Conservation (phyloP, 768 basidiomycete species). For the Leccinum ochraceum region DNA sequence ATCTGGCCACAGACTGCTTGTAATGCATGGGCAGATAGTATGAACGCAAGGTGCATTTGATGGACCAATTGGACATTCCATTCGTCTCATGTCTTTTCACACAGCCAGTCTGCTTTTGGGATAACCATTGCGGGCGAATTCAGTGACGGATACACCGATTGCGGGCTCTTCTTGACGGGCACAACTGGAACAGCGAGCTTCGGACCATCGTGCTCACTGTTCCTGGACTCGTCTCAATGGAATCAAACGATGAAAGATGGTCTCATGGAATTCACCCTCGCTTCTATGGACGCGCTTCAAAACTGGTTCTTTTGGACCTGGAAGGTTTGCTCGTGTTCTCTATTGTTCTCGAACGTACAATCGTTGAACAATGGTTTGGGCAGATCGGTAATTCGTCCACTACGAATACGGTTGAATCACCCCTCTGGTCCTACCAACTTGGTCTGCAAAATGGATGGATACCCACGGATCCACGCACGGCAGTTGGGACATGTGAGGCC, state of each 20-base stretch:
- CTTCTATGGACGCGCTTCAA: constrained; percentile 66
- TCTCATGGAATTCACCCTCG: constrained; percentile 49
- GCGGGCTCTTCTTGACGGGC: constrained; percentile 53
- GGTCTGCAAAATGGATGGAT: constrained; percentile 77
- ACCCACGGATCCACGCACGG: constrained; percentile 66
- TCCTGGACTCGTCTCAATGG: constrained; percentile 53
- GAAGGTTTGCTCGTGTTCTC: constrained; percentile 45
- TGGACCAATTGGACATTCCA: background rate
- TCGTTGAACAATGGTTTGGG: constrained; percentile 2
- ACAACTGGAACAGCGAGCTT: constrained; percentile 29
- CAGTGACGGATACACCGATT: constrained; percentile 64
- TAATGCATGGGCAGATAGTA: constrained; percentile 53
- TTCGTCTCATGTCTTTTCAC: constrained; percentile 5
- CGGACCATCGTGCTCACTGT: constrained; percentile 43
- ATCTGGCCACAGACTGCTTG: constrained; percentile 55
- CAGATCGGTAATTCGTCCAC: constrained; percentile 60
- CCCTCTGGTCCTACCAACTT: constrained; percentile 73
- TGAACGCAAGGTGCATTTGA: constrained; percentile 44
- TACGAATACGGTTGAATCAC: constrained; percentile 48
- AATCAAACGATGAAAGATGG: constrained; percentile 51
- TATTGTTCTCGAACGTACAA: background rate
- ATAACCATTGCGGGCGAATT: constrained; percentile 78
- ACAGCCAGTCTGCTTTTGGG: constrained; percentile 58
- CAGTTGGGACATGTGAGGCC: constrained; percentile 63
- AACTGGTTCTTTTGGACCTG: constrained; percentile 82